Conservation (phyloP, 2,329 filamentous ascomycete species). For the Amauroascus verrucosus region DNA sequence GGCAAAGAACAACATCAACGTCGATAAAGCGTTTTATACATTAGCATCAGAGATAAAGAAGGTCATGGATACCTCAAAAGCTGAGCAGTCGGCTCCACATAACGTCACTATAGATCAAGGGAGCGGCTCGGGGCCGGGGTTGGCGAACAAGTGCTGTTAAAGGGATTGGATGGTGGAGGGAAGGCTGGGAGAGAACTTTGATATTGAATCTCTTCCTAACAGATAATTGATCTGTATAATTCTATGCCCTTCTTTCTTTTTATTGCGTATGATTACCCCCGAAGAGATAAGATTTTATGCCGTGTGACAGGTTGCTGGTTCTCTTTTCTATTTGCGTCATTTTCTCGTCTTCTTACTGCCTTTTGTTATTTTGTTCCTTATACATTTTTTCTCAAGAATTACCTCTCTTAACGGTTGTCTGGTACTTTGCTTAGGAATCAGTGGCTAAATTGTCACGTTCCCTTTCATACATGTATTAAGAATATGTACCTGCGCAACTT, state of each 20-base stretch:
- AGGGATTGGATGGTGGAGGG: neutral
- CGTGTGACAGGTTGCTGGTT: neutral
- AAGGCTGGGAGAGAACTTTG: neutral
- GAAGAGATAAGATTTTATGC: neutral
- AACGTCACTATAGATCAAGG: conserved; percentile 60
- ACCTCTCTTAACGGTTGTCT: neutral
- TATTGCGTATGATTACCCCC: conserved; percentile 4
- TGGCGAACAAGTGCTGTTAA: conserved; percentile 69
- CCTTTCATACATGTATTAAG: neutral
- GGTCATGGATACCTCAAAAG: conserved; percentile 84
- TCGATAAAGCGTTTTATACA: conserved; percentile 96
- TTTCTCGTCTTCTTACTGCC: conserved; percentile 3
- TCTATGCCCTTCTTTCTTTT: conserved; percentile 1
- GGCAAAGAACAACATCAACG: conserved; percentile 99
- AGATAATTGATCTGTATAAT: conserved; percentile 11
- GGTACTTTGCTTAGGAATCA: neutral
- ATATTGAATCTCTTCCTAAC: neutral
- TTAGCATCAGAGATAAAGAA: conserved; percentile 97
- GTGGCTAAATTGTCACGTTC: neutral
- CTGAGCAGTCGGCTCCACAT: conserved; percentile 50
- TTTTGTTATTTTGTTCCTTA: neutral
- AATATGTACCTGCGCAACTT: neutral
- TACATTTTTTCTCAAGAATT: neutral
- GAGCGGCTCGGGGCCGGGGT: conserved; percentile 40
- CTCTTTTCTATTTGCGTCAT: conserved; percentile 6